phyloP scores from a whole-genome alignment of 1,284 basidiomycete species.

The Rhodotorula sp. region DNA sequence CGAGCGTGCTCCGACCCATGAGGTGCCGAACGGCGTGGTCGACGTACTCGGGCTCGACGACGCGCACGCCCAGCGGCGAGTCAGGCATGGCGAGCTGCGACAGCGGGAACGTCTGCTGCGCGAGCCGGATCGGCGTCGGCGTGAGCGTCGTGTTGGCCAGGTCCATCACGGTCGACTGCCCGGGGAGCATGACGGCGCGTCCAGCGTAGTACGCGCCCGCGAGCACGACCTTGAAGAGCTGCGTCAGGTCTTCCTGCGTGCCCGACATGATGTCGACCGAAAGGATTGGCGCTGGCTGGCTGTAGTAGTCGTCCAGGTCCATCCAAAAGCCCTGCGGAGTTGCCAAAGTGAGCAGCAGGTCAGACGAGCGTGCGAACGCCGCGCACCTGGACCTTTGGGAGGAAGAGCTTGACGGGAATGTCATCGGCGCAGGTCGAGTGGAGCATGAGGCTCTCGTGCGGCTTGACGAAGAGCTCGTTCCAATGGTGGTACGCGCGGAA shows the following conservation, averaged over 20 bases:
- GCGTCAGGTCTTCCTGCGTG: neutral
- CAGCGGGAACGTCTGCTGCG: conserved; percentile 29
- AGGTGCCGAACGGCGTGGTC: conserved; percentile 13
- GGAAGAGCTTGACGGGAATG: conserved; percentile 18
- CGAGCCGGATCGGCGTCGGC: conserved; percentile 2
- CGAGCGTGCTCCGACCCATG: conserved; percentile 17
- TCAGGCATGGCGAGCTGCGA: conserved; percentile 13
- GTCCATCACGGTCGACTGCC: conserved; percentile 17
- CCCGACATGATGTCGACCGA: conserved; percentile 21
- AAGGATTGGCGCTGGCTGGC: conserved; percentile 24
- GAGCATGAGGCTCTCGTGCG: conserved; percentile 11
- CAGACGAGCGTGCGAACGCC: neutral
- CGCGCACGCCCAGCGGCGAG: conserved; percentile 5
- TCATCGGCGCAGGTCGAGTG: conserved; percentile 39
- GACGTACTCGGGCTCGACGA: conserved; percentile 34
- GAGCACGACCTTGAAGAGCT: conserved; percentile 22
- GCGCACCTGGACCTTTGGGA: conserved; percentile 23
- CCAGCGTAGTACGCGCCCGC: conserved; percentile 29
- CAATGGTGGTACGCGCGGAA: conserved; percentile 24
- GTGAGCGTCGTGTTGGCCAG: neutral
- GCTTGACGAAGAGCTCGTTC: neutral
- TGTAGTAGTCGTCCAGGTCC: conserved; percentile 41
- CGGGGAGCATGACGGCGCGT: conserved; percentile 18
- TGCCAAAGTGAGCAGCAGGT: neutral
- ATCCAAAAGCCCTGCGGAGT: conserved; percentile 39